Base-by-base conservation (phyloP, 225 moss, liverwort and hornwort species). In the Pleurozium schreberi region DNA sequence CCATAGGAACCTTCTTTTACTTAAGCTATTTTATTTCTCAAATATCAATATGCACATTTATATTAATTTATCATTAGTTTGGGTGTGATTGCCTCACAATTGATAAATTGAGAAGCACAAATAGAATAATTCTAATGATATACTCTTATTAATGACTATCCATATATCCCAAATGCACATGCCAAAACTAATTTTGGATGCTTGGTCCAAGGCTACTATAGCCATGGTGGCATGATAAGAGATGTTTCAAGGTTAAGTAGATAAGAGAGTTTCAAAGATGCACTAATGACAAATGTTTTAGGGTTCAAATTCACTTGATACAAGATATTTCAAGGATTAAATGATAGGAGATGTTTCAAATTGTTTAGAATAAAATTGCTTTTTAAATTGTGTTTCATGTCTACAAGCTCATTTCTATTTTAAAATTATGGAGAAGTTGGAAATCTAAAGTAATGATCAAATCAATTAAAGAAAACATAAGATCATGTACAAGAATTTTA, bases 11-110 rank as follows among this genome's bases (percentile, higher is more conserved):
- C 1, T n/a, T 69, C 8, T 6, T 69, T 14, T 26, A 71, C 28
- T 1, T 0, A 0, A 16, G 2, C 1, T 43, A 71, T 43, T 26
- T 71, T 27, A 27, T 27, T 71, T 43, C 3, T 42, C 26, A 42
- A 71, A 27, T 26, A 26, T 8, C 0, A 0, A 42, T 14, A 25
- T 27, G 15, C 4, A 16, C 16, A 16, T 9, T 9, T 26, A 15
- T 43, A 71, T 71, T 27, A 9, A 43, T 14, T 70, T 27, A 26
- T 15, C 26, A 43, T 71, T 23, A 26, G 26, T 71, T 43, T 0
- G 27, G 0, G 3, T 42, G 9, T 15, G 1, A 43, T 71, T 71
- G 27, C 43, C 9, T 43, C 2, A 16, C 0, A 1, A 42, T 42
- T 71, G 27, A 71, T 71, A 15, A 4, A 15, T 43, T 0, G 1